Evolutionary conservation across 305 asterid genomes (phyloP), one percentile per base, ranked within the genome.

Genomic region (Euphrasia arctica): DNA sequence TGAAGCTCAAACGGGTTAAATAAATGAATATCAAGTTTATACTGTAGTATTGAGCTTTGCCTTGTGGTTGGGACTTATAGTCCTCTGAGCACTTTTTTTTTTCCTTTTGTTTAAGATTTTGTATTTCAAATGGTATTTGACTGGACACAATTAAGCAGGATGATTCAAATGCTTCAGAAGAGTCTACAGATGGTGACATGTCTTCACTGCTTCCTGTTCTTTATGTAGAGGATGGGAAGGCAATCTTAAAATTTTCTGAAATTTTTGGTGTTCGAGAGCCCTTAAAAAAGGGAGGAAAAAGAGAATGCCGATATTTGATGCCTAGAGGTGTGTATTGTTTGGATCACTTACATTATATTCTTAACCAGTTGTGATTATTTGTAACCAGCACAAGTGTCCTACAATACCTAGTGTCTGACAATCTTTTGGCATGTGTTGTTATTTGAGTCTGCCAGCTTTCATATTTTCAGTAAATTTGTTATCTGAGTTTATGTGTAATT

Each of bases 181-280:
- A 83, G 72, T 76, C 83, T 32, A 62, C 60, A 69, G 77, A 58
- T 25, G 80, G 69, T 72, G 86, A 81, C 69, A 74, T 73, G 67
- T 74, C 97, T 69, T 69, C 94, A 49, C 78, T 85, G 66, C 90
- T 94, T 63, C 99, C 99, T 73, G 74, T 94, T 75, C 96, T 94
- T 70, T 88, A 85, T 67, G 78, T 83, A 49, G 98, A 94, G 74
- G 96, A 91, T 72, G 99, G 96, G 43, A 72, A 70, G 77, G 89
- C 80, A 56, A 89, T 94, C 70, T 76, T 91, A 50, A 83, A 93
- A 42, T 94, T 94, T 81, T 94, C 99, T 61, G 97, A 94, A 78
- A 88, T 94, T 73, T 94, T 94, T 65, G 96, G 96, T 67, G 82
- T 94, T 65, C 81, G 80, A 36, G 84, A 85, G 68, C 93, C 97